Percentiles rank a stretch among this genome's conserved stretches.
These are phyloP conservation scores for Fusarium brachygibbosum DNA, from an alignment of 2,329 filamentous ascomycete genomes.

Conservation along the genomic window DNA sequence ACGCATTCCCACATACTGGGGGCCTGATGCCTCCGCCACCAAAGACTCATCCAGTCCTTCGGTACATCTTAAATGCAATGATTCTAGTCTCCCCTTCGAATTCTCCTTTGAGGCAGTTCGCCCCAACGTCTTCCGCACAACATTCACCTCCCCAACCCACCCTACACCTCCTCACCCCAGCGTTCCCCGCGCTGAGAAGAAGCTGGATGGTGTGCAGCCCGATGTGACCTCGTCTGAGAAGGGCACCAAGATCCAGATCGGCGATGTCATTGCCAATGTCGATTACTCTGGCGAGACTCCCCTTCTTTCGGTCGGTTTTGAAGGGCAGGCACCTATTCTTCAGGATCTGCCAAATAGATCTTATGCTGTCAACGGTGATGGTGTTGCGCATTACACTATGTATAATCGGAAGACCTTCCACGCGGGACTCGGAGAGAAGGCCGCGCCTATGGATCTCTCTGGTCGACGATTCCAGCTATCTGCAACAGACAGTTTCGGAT, in stretches of 20 bases:
- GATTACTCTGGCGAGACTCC: conserved; percentile 70
- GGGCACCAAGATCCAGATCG: conserved; percentile 61
- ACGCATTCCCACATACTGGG: conserved; percentile 49
- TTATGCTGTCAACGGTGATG: conserved; percentile 72
- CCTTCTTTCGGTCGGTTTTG: conserved; percentile 67
- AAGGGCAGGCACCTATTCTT: conserved; percentile 67
- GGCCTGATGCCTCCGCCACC: conserved; percentile 43
- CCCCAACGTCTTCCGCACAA: conserved; percentile 75
- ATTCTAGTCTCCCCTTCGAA: conserved; percentile 57
- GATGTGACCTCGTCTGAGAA: conserved; percentile 51
- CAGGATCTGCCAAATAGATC: conserved; percentile 74
- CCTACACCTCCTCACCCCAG: conserved; percentile 76
- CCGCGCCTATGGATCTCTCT: conserved; percentile 78
- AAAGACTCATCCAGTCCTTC: conserved; percentile 48
- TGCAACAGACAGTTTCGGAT: conserved; percentile 79
- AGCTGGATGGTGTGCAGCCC: conserved; percentile 52
- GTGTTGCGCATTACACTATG: conserved; percentile 74
- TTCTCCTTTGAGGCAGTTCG: conserved; percentile 75
- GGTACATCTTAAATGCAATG: conserved; percentile 42
- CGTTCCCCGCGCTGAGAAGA: conserved; percentile 58
- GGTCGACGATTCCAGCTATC: conserved; percentile 75
- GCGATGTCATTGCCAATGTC: conserved; percentile 65
- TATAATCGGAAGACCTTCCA: conserved; percentile 75
- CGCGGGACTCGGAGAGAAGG: conserved; percentile 79
- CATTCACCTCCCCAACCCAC: conserved; percentile 73